phyloP scores from a whole-genome alignment of 768 basidiomycete genomes.

The Tephrocybe sp. region DNA sequence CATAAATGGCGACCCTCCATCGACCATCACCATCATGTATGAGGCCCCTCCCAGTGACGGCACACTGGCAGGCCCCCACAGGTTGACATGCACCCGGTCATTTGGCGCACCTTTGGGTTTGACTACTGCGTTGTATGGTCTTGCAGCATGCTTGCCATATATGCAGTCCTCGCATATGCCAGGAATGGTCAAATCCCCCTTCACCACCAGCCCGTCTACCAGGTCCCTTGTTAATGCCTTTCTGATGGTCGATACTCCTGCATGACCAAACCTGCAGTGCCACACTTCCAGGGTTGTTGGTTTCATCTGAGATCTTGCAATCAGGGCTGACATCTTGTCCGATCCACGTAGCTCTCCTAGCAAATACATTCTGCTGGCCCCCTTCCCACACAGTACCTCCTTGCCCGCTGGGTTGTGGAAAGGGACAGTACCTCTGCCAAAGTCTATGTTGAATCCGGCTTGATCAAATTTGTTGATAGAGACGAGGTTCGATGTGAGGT shows the following conservation, averaged over 20 bases:
- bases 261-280: neutral
- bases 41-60: constrained; percentile 13
- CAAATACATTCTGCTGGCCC: neutral
- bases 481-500: neutral
- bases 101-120: constrained; percentile 12
- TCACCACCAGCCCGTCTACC: constrained; percentile 22
- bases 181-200: neutral
- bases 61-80: constrained; percentile 24
- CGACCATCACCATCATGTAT: constrained; percentile 25
- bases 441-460: neutral
- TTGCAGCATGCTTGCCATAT: constrained; percentile 18
- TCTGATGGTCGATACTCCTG: neutral
- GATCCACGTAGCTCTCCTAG: neutral
- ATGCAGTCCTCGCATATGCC: constrained; percentile 28
- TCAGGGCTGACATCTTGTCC: no score
- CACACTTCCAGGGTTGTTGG: neutral
- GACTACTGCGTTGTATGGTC: constrained; percentile 23
- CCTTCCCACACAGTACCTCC: neutral
- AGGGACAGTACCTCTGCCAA: neutral
- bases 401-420: neutral
- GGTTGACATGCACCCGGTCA: constrained; percentile 13
- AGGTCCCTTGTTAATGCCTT: neutral
- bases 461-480: neutral
- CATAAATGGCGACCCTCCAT: constrained; percentile 18
- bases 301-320: no score